Base-by-base conservation (phyloP, 352 stramenopile genomes). In the Phytopythium chamaehyphon region DNA sequence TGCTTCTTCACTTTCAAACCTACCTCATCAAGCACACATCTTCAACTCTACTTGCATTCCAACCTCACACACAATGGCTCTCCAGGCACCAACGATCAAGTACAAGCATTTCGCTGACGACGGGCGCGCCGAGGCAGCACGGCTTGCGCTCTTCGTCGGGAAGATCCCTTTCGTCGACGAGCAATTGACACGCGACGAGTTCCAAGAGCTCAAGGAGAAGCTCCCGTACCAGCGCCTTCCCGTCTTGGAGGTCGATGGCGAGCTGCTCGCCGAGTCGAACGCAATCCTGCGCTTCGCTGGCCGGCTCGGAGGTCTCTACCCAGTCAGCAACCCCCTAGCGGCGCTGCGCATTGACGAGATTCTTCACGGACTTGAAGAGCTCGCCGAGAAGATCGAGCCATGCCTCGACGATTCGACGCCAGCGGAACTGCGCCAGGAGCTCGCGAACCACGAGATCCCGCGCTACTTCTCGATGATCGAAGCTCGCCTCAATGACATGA, bases 211-310 rank as follows among this genome's bases (percentile, higher is more conserved):
- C 39, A 83, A 82, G 49, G 12, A 45, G 10, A 50, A 35, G 36
- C 54, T 77, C 10, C 71, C 69, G n/a, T 77, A 72, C 46, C 49
- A 39, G 12, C 47, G 47, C 19, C 47, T 53, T 3, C 61, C 63
- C 0, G 55, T 65, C 44, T 47, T 83, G 16, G 52, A 69, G 9
- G 54, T 84, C 2, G 59, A 89, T 39, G 73, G 68, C 2, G 38
- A 71, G 6, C 50, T 61, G 24, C 61, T 89, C 24, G 68, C 57
- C 0, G 66, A 92, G 49, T 71, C 59, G 19, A 58, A 71, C 11
- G 66, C 71, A 5, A 81, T 90, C 26, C 57, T 93, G 46, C 71
- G 81, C 3, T 91, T 73, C 42, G 76, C 67, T 6, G 86, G 86
- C 6, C 67, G 74, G 1, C 55, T 87, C 37, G 57, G 55, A 11